Evolutionary conservation across 495 filamentous ascomycete species (phyloP), one percentile per base, ranked within the genome.

Genomic region (Tuber aestivum): DNA sequence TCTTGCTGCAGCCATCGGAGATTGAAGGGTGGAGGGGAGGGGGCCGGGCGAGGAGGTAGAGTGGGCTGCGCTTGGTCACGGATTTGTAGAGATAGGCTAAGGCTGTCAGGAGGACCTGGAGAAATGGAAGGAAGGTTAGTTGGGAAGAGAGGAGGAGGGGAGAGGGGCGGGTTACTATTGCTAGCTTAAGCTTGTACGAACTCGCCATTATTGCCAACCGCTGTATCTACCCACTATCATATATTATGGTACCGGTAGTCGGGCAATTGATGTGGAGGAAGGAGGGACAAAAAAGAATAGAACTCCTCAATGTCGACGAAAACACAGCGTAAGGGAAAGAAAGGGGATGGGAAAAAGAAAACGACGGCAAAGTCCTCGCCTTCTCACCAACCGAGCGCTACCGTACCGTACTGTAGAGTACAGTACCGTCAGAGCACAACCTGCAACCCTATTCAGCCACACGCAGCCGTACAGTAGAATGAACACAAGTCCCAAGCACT

Each of bases 101-200:
- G n/a, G 87, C 80, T 83, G 78, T 84, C 3, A 75, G 86, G 50
- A 81, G 86, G 78, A 85, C 83, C 78, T 86, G 85, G 84, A 35
- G 38, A 35, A 35, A 65, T 35, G 12, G 56, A 20, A 14, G 14
- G 56, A 16, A 27, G 3, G 56, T 65, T 65, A 65, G 56, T 27
- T 27, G 12, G 10, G 50, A 61, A 12, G 21, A 3, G 2, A 12
- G 3, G 8, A 35, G 56, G 10, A 3, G 2, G 56, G 1, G 3
- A 3, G 12, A 32, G 50, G n/a, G 56, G 27, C 3, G 27, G 12
- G 16, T 65, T 35, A 65, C 56, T 16, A 3, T 20, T 65, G 56
- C 56, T 32, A 65, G 27, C 56, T 65, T 65, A 35, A 65, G 56
- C 7, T 35, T 65, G 0, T 8, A 27, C n/a, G n/a, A 65, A 65